Evolutionary conservation across 2,329 filamentous ascomycete genomes (phyloP).

Genomic region (Metarhizium album): DNA sequence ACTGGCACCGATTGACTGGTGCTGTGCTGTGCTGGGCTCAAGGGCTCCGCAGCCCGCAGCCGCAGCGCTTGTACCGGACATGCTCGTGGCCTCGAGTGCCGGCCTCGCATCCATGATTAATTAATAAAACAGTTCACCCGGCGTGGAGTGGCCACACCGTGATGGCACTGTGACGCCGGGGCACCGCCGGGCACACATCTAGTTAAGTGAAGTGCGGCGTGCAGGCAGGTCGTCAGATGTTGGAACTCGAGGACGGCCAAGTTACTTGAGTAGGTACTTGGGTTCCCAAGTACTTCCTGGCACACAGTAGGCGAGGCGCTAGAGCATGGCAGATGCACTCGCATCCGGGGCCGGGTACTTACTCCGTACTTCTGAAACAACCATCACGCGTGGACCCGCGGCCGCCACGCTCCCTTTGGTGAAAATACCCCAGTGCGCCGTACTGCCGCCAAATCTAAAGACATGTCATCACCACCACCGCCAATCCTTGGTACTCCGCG

Average conservation of each 20-base stretch:
- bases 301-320: background rate
- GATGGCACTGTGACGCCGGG: background rate
- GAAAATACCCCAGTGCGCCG: background rate
- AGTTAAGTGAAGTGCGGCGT: no score
- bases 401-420: background rate
- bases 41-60: no score
- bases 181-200: no score
- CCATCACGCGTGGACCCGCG: background rate
- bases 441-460: background rate
- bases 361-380: background rate
- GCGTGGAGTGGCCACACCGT: background rate
- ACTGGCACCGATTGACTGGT: no score
- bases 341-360: background rate
- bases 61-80: no score
- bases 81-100: no score
- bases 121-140: no score
- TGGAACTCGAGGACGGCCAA: no score
- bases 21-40: background rate
- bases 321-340: background rate
- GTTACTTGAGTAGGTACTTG: no score
- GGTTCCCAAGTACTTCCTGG: no score
- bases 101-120: no score
- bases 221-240: no score
- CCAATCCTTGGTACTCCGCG: background rate
- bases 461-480: background rate